phyloP scores from a whole-genome alignment of 306 rosid genomes.

The Benincasa hispida region DNA sequence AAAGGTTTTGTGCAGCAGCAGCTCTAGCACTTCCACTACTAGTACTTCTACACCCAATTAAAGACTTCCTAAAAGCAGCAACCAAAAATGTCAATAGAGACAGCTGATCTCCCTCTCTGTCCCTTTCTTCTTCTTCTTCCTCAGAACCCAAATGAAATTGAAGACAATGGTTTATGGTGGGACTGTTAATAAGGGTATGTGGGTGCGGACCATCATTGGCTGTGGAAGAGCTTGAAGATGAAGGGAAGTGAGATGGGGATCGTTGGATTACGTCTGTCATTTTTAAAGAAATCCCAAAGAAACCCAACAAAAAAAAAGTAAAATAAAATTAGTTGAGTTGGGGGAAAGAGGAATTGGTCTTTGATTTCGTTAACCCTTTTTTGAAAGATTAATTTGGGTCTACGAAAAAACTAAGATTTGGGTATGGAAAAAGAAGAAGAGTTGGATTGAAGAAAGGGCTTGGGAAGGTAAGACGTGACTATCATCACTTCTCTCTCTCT shows the following conservation, averaged over 20 bases:
- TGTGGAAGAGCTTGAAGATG: conserved; percentile 66
- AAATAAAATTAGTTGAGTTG: neutral
- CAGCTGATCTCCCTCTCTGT: conserved; percentile 67
- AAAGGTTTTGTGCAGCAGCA: conserved; percentile 15
- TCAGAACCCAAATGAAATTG: conserved; percentile 22
- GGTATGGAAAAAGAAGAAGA: conserved; percentile 39
- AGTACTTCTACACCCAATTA: conserved; percentile 50
- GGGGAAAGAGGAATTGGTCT: conserved; percentile 15
- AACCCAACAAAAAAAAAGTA: neutral
- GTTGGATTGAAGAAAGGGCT: conserved; percentile 70
- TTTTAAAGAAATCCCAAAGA: conserved; percentile 5
- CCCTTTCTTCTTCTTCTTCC: conserved; percentile 34
- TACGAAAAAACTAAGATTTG: conserved; percentile 23
- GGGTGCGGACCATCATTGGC: conserved; percentile 45
- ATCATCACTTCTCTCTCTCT: conserved; percentile 32
- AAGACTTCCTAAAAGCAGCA: conserved; percentile 72
- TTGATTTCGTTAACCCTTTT: conserved; percentile 1
- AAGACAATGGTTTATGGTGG: conserved; percentile 23
- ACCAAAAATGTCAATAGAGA: conserved; percentile 60
- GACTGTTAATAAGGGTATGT: conserved; percentile 39
- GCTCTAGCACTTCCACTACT: neutral
- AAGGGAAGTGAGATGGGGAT: conserved; percentile 67
- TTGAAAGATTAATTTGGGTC: conserved; percentile 5
- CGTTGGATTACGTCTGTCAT: conserved; percentile 82
- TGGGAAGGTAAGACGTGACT: conserved; percentile 51